Conservation (phyloP, 1,139 yeast species). For the Saccharomycopsis phalli region DNA sequence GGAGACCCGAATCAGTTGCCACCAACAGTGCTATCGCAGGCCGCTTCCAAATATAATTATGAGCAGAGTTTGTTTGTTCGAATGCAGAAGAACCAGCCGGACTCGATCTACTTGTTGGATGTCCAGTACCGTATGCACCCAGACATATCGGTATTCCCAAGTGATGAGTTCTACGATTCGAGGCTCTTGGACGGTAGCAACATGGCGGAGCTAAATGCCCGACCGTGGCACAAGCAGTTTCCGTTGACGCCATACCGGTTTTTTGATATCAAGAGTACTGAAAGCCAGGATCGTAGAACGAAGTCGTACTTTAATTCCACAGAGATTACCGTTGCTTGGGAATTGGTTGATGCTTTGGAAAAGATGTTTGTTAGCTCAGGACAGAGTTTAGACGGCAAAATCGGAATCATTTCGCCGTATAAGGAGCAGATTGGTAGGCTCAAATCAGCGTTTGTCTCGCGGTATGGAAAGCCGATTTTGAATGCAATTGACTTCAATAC, state of each 20-base stretch:
- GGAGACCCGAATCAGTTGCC: constrained; percentile 99
- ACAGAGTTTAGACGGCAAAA: constrained; percentile 47
- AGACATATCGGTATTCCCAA: constrained; percentile 77
- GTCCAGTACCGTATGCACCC: constrained; percentile 99
- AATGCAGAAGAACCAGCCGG: constrained; percentile 64
- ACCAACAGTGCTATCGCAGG: constrained; percentile 93
- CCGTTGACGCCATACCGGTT: constrained; percentile 68
- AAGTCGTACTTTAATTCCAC: constrained; percentile 60
- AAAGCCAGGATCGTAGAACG: constrained; percentile 52
- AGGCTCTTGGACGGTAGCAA: constrained; percentile 66
- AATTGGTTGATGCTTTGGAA: constrained; percentile 52
- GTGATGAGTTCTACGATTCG: constrained; percentile 69
- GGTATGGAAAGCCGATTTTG: constrained; percentile 55
- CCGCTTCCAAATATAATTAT: constrained; percentile 70
- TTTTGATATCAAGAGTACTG: constrained; percentile 65
- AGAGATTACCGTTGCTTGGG: constrained; percentile 69
- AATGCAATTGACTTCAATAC: constrained; percentile 82
- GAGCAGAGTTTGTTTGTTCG: constrained; percentile 93
- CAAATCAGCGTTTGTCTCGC: constrained; percentile 44
- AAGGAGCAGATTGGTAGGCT: constrained; percentile 71
- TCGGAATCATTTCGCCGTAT: constrained; percentile 93
- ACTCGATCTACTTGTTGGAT: constrained; percentile 64
- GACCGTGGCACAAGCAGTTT: constrained; percentile 67
- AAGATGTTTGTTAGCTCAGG: constrained; percentile 38
- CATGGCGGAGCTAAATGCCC: constrained; percentile 47